phyloP scores from a whole-genome alignment of 208 protist species.

The Leishmania lainsoni region DNA sequence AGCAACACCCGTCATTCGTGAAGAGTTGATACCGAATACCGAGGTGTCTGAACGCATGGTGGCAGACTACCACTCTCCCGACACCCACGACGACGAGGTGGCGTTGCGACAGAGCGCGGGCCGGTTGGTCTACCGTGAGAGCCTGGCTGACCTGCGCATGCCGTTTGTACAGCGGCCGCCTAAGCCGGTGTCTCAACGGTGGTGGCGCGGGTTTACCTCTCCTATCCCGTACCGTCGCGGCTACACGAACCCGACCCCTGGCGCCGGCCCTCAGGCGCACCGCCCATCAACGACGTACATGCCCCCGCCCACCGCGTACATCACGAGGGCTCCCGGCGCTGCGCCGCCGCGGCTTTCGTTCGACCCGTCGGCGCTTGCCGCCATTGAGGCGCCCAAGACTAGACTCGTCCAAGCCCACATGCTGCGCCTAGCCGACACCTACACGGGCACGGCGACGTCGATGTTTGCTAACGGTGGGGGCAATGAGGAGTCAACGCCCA shows the following conservation, averaged over 20 bases:
- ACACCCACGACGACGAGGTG: neutral
- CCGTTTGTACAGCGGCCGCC: neutral
- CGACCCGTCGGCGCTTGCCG: slow-evolving; percentile 5
- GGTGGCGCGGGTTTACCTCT: neutral
- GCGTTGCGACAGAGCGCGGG: neutral
- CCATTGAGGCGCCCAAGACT: slow-evolving; percentile 20
- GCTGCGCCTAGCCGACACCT: neutral
- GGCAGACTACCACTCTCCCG: slow-evolving; percentile 5
- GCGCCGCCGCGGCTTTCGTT: slow-evolving; percentile 16
- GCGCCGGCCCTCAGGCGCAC: neutral
- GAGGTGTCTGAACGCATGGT: slow-evolving; percentile 24
- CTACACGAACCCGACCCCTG: slow-evolving; percentile 26
- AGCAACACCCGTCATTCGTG: neutral
- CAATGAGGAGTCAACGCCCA: neutral
- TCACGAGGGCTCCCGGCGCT: slow-evolving; percentile 2
- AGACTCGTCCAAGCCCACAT: slow-evolving; percentile 16
- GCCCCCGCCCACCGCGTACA: slow-evolving; percentile 33
- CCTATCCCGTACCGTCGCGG: slow-evolving; percentile 16
- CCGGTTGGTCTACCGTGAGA: neutral
- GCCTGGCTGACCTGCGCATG: neutral
- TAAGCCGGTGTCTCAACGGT: neutral
- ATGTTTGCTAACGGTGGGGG: neutral
- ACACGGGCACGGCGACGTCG: neutral
- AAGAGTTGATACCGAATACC: slow-evolving; percentile 7
- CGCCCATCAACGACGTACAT: slow-evolving; percentile 17